Conservation (phyloP, 2,329 filamentous ascomycete genomes). For the Alternaria incomplexa region DNA sequence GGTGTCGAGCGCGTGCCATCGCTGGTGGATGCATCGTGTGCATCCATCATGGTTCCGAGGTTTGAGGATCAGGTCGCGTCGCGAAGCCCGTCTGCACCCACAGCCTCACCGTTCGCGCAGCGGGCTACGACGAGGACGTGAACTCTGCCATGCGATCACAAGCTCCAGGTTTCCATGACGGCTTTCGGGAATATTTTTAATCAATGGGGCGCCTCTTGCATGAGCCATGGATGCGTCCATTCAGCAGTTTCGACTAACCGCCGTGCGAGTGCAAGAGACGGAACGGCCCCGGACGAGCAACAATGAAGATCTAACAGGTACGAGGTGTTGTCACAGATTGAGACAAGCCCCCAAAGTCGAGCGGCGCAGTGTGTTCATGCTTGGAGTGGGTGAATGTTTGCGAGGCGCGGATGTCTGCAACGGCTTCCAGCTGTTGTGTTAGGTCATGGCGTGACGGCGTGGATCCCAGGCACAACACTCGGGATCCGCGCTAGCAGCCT, state of each 20-base stretch:
- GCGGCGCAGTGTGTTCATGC: neutral
- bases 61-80: neutral
- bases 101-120: constrained; percentile 4
- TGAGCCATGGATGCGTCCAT: constrained; percentile 9
- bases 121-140: constrained; percentile 6
- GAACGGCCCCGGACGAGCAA: constrained; percentile 11
- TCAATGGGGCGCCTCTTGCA: constrained; percentile 7
- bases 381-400: constrained; percentile 1
- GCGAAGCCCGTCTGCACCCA: neutral
- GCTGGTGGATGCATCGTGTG: neutral
- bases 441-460: neutral
- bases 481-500: constrained; percentile 13
- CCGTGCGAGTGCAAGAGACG: constrained; percentile 13
- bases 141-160: constrained; percentile 1
- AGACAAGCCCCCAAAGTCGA: constrained; percentile 7
- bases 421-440: neutral
- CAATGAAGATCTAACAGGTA: neutral
- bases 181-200: neutral
- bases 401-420: constrained; percentile 2
- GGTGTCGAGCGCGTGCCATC: neutral
- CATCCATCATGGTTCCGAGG: neutral
- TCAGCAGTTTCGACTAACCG: constrained; percentile 19
- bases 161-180: neutral
- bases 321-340: constrained; percentile 3
- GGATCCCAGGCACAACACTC: neutral